Evolutionary conservation across 257 asterid species (phyloP).

Genomic region (Plectranthus barbatus): DNA sequence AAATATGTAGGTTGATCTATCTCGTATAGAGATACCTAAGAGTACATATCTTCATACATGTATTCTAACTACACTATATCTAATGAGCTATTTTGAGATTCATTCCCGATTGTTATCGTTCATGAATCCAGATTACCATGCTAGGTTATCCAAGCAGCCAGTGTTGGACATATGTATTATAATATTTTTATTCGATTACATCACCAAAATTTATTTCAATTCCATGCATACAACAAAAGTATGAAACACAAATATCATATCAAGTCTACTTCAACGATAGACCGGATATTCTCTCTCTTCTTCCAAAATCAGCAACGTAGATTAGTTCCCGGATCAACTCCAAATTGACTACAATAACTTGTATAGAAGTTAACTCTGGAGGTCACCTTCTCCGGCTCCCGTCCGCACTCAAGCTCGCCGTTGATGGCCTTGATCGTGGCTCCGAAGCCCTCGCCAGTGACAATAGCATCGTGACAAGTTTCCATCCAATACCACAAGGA

Average conservation of each 20-base stretch:
- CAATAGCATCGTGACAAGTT: constrained; percentile 22
- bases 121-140: too few relatives aligned
- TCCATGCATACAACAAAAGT: too few relatives aligned
- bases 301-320: constrained; percentile 21
- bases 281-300: neutral
- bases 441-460: constrained; percentile 39
- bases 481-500: constrained; percentile 50
- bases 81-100: too few relatives aligned
- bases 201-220: neutral
- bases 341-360: constrained; percentile 24
- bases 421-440: constrained; percentile 42
- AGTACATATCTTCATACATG: too few relatives aligned
- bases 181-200: neutral
- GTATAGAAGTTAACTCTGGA: constrained; percentile 30
- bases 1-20: too few relatives aligned
- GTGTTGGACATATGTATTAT: too few relatives aligned
- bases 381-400: constrained; percentile 13
- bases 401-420: constrained; percentile 38
- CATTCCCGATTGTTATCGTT: too few relatives aligned
- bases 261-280: neutral
- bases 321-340: constrained; percentile 38
- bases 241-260: neutral
- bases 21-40: too few relatives aligned
- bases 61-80: too few relatives aligned
- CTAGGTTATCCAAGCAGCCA: too few relatives aligned